These are phyloP conservation scores for Aspergillus uvarum DNA, from an alignment of 2,329 filamentous ascomycete species.

Conservation along the genomic window DNA sequence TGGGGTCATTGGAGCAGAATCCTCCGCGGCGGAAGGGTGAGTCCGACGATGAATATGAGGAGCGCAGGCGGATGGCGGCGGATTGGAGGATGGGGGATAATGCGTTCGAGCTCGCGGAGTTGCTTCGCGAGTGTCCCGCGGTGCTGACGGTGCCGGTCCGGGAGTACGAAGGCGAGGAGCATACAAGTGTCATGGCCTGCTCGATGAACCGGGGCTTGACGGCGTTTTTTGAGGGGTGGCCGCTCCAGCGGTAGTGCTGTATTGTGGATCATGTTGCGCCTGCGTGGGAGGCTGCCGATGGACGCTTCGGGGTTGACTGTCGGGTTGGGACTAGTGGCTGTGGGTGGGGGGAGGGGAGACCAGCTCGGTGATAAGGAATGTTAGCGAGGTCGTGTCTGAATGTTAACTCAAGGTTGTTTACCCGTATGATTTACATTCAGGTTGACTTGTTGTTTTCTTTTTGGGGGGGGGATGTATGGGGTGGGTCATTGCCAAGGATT, in stretches of 20 bases:
- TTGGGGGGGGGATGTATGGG: too few relatives aligned
- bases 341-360: too few relatives aligned
- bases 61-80: constrained; percentile 17
- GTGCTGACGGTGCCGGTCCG: constrained; percentile 18
- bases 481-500: too few relatives aligned
- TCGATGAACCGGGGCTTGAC: constrained; percentile 26
- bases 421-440: too few relatives aligned
- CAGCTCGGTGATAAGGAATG: too few relatives aligned
- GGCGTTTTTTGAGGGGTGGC: constrained; percentile 21
- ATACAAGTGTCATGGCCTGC: constrained; percentile 29
- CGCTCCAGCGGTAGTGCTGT: neutral
- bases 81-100: constrained; percentile 28
- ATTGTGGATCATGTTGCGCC: too few relatives aligned
- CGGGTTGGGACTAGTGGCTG: too few relatives aligned
- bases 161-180: constrained; percentile 33
- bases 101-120: constrained; percentile 16
- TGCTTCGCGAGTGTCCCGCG: constrained; percentile 16
- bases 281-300: too few relatives aligned
- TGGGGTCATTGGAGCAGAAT: constrained; percentile 37
- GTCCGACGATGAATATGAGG: constrained; percentile 32
- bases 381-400: too few relatives aligned
- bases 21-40: constrained; percentile 32
- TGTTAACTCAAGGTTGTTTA: too few relatives aligned
- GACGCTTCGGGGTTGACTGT: too few relatives aligned
- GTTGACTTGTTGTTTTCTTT: too few relatives aligned